phyloP scores from a whole-genome alignment of 78 protist genomes.

The Dictyostelium firmibasis region DNA sequence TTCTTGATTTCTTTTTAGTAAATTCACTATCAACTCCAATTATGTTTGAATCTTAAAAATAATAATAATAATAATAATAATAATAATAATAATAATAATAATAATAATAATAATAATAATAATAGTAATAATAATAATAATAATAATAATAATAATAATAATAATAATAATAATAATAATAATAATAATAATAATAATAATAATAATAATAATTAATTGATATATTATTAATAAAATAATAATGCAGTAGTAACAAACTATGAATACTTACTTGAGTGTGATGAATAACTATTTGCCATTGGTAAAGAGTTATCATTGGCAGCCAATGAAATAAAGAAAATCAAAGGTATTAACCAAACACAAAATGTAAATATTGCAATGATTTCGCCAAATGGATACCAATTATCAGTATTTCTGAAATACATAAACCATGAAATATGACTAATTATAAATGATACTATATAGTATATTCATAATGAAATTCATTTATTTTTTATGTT shows the following conservation, averaged over 20 bases:
- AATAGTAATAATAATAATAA: background rate
- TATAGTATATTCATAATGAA: too few relatives aligned
- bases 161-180: background rate
- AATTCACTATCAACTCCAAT: constrained; percentile 57
- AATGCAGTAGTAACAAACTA: too few relatives aligned
- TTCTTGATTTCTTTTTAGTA: constrained; percentile 15
- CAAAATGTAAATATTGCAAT: constrained; percentile 60
- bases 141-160: background rate
- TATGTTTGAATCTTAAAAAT: constrained; percentile 7
- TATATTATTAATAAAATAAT: background rate
- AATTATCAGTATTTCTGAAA: constrained; percentile 20
- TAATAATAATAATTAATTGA: background rate
- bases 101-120: background rate
- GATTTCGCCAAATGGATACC: constrained; percentile 57
- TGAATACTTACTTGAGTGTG: constrained; percentile 20
- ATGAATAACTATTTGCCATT: background rate
- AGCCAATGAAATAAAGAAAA: constrained; percentile 61
- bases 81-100: too few relatives aligned
- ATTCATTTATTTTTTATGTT: too few relatives aligned
- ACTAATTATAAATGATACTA: constrained; percentile 42
- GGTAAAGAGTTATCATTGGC: constrained; percentile 68
- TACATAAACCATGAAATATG: constrained; percentile 72
- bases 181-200: background rate
- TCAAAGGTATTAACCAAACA: constrained; percentile 79
- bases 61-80: too few relatives aligned